Conservation (phyloP, 345 rosid species). For the Abelmoschus esculentus region DNA sequence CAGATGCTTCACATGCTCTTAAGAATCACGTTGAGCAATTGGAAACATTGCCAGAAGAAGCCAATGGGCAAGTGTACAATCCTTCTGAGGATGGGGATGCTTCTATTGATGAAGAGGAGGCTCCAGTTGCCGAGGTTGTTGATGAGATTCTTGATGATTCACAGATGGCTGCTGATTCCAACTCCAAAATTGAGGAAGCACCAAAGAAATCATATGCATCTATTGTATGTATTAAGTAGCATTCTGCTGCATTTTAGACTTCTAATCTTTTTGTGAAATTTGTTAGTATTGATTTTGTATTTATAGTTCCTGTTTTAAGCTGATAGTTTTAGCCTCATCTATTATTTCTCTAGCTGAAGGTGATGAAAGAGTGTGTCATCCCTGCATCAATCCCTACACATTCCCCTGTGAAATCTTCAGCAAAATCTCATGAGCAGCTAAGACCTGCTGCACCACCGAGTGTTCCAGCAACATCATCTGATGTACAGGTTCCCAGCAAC, state of each 20-base stretch:
- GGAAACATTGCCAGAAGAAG: conserved; percentile 29
- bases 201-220: conserved; percentile 97
- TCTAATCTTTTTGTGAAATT: too few relatives aligned
- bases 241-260: not conserved
- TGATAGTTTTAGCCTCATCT: not conserved
- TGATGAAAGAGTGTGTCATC: conserved; percentile 53
- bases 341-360: conserved; percentile 46
- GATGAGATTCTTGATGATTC: conserved; percentile 41
- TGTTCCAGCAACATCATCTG: conserved; percentile 12
- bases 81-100: conserved; percentile 37
- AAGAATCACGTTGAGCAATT: conserved; percentile 37
- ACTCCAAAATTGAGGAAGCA: conserved; percentile 46
- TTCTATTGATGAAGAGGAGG: conserved; percentile 28
- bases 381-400: not conserved
- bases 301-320: not conserved
- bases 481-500: not conserved
- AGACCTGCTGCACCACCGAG: conserved; percentile 24
- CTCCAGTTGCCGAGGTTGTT: conserved; percentile 44
- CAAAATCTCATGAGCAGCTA: not conserved
- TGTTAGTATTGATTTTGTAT: not conserved
- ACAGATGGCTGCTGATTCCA: conserved; percentile 35
- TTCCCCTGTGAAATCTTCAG: conserved; percentile 3
- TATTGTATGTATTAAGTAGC: conserved; percentile 65
- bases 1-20: conserved; percentile 23
- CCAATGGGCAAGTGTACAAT: conserved; percentile 24